Base-by-base conservation (phyloP, 305 asterid genomes). In the Fraxinus dipetala region DNA sequence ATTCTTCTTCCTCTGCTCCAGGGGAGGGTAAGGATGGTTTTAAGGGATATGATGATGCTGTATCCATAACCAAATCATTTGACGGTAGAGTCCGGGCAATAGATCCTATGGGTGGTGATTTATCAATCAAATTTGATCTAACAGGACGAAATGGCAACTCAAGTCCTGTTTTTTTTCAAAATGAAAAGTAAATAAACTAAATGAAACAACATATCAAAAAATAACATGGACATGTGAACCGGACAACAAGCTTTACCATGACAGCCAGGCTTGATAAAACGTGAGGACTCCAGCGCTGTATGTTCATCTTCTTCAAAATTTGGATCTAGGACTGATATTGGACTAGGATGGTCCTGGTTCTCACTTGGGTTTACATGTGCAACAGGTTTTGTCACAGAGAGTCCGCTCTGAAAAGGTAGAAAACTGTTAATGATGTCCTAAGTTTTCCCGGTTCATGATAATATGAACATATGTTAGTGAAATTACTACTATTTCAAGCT, bases 101-200 rank as follows among this genome's bases (percentile, higher is more conserved):
- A 75, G 98, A 93, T 82, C 98, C 99, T 83, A 96, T 96, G 2
- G 96, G 98, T 10, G 98, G 98, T 75, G 98, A 96, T 83, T 94
- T 96, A 87, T 89, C 98, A 56, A 93, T 93, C 87, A 92, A 90
- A 86, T 90, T 92, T 81, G 90, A 92, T 85, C 86, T 85, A 18
- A 85, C 30, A 26, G 84, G 78, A 80, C 85, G 86, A 45, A 22
- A 86, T 18, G 86, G 85, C 82, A 87, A 81, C 85, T 87, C 93
- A 11, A 16, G 54, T 45, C 94, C 97, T 94, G 93, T 75, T 80
- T 26, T 65, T 65, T 65, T 65, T 18, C 73, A 40, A 22, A 16
- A 75, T 38, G 8, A 22, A 3, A 36, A 9, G 31, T 35, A 36
- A 43, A 75, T 20, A 31, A 31, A 56, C 22, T 59, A 45, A 79